Conservation (phyloP, 2,329 filamentous ascomycete genomes). For the Simplicillium sp. region DNA sequence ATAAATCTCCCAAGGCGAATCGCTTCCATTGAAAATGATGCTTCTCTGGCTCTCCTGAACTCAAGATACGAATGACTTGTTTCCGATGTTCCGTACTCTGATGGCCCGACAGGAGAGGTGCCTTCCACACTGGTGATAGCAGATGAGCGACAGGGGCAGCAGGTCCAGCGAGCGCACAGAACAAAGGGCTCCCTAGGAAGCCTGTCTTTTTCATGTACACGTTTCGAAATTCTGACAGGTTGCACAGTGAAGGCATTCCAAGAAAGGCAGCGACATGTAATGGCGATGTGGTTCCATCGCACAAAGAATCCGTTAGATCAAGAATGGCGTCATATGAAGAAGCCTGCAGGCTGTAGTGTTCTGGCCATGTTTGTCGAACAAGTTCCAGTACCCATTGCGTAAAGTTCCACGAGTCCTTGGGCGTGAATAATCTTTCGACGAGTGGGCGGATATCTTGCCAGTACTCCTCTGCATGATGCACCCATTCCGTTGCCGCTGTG, state of each 20-base stretch:
- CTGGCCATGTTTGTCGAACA: constrained; percentile 18
- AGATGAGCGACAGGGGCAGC: neutral
- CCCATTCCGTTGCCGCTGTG: constrained; percentile 17
- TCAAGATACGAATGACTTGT: no score
- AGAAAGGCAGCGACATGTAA: constrained; percentile 25
- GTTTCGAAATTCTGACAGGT: constrained; percentile 6
- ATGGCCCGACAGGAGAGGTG: neutral
- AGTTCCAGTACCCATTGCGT: constrained; percentile 27
- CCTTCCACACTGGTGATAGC: neutral
- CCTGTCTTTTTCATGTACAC: constrained; percentile 13
- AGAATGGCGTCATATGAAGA: constrained; percentile 13
- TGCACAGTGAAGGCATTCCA: constrained; percentile 18
- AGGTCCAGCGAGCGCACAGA: constrained; percentile 23
- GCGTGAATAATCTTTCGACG: constrained; percentile 18
- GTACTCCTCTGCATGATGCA: constrained; percentile 13
- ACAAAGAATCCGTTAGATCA: constrained; percentile 19
- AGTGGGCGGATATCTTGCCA: constrained; percentile 17
- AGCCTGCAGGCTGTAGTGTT: constrained; percentile 11
- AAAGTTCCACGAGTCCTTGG: constrained; percentile 17
- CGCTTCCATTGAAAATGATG: neutral
- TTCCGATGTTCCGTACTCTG: no score
- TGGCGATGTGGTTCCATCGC: constrained; percentile 16
- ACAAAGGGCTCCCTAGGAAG: constrained; percentile 19
- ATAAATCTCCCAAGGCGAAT: neutral
- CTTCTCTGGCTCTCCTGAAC: neutral